phyloP scores from a whole-genome alignment of 352 stramenopile species.

The Pythium apleroticum region DNA sequence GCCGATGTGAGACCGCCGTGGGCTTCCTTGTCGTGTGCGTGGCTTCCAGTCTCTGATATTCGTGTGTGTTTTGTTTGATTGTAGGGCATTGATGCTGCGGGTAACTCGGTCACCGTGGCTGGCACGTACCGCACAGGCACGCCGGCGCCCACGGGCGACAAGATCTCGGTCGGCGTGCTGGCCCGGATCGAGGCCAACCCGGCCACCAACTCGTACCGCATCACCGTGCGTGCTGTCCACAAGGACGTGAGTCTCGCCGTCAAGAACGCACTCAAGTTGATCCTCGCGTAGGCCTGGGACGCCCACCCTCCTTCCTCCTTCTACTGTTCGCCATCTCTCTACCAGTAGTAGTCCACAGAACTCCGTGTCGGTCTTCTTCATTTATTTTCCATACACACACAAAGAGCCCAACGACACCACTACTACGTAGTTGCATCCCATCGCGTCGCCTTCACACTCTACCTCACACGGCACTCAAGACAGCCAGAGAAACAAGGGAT shows the following conservation, averaged over 20 bases:
- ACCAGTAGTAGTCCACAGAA: background rate
- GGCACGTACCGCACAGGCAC: constrained; percentile 92
- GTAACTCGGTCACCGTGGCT: constrained; percentile 89
- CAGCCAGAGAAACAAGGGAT: background rate
- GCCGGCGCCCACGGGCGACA: constrained; percentile 87
- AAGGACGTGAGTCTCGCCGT: constrained; percentile 71
- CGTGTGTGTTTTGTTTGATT: background rate
- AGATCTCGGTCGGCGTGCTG: constrained; percentile 93
- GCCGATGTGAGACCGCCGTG: constrained; percentile 49
- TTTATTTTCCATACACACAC: background rate
- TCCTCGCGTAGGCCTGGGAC: constrained; percentile 39
- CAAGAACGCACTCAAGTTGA: constrained; percentile 68
- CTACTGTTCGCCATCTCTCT: background rate
- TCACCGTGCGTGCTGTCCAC: constrained; percentile 93
- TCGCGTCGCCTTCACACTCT: too few species aligned
- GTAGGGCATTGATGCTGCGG: constrained; percentile 57
- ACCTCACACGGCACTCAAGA: too few species aligned
- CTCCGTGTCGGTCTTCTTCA: background rate
- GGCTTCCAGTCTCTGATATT: background rate
- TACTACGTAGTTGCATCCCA: too few species aligned
- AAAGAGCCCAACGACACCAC: background rate
- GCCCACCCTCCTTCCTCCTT: background rate
- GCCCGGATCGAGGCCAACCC: constrained; percentile 89
- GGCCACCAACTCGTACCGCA: constrained; percentile 74
- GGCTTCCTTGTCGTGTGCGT: background rate